Percentiles rank a stretch among this genome's conserved stretches.
phyloP scores from a whole-genome alignment of 371 early-diverging fungal species.

The Zancudomyces culisetae region DNA sequence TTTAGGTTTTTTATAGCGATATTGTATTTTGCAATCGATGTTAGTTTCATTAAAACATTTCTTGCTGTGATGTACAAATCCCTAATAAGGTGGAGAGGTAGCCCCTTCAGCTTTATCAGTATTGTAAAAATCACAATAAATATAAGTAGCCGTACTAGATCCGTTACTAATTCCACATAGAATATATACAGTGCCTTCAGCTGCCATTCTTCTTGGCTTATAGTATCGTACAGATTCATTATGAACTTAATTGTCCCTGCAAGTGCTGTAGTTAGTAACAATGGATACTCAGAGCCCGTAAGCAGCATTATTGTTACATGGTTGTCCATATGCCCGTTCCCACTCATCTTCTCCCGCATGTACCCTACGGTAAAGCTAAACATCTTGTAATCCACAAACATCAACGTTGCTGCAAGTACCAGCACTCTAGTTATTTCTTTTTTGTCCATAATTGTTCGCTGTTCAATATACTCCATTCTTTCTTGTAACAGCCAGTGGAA shows the following conservation, averaged over 20 bases:
- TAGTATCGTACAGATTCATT: conserved; percentile 63
- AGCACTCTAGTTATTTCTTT: conserved; percentile 8
- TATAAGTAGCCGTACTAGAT: conserved; percentile 70
- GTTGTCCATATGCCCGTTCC: too few species aligned
- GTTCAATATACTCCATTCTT: conserved; percentile 71
- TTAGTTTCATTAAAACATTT: conserved; percentile 67
- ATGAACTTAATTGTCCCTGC: conserved; percentile 62
- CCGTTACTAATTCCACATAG: conserved; percentile 38
- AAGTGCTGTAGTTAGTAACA: conserved; percentile 49
- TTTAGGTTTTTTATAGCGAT: conserved; percentile 91
- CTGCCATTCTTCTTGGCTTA: conserved; percentile 78
- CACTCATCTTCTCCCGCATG: conserved; percentile 39
- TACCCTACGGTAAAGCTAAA: conserved; percentile 41
- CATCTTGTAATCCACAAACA: conserved; percentile 43
- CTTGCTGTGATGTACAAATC: conserved; percentile 87
- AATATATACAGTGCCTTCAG: conserved; percentile 79
- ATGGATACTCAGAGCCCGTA: conserved; percentile 91
- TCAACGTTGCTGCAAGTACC: conserved; percentile 51
- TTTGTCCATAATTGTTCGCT: conserved; percentile 9
- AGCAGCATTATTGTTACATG: conserved; percentile 88
- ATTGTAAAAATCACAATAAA: conserved; percentile 72
- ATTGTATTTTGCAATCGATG: conserved; percentile 72
- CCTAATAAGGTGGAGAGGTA: conserved; percentile 86
- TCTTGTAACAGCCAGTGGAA: conserved; percentile 92
- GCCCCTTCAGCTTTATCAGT: conserved; percentile 55